Percentiles rank a stretch among this genome's conserved stretches.
phyloP scores from a whole-genome alignment of 1,139 yeast species.

The Arxiozyma bovina region DNA sequence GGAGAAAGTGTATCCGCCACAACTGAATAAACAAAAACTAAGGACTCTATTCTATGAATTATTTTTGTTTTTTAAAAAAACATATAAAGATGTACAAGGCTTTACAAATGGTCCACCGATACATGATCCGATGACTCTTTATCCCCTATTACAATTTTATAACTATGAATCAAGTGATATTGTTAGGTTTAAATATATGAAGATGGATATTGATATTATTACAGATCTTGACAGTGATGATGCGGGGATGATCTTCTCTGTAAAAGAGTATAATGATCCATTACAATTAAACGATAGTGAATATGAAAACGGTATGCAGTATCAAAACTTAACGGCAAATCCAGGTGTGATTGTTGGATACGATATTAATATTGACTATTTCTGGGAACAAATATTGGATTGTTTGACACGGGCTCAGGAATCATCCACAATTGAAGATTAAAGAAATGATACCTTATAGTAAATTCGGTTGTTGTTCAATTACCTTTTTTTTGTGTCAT shows the following conservation, averaged over 20 bases:
- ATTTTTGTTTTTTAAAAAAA: conserved; percentile 44
- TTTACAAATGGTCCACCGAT: conserved; percentile 60
- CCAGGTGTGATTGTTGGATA: conserved; percentile 41
- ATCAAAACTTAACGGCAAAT: conserved; percentile 8
- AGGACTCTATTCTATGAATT: conserved; percentile 51
- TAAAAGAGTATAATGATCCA: conserved; percentile 15
- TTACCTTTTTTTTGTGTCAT: neutral
- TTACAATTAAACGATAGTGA: neutral
- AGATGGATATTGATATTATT: conserved; percentile 33
- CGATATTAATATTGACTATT: conserved; percentile 38
- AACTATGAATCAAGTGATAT: conserved; percentile 24
- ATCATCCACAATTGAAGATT: conserved; percentile 21
- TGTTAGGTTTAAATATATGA: conserved; percentile 29
- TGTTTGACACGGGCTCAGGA: conserved; percentile 33
- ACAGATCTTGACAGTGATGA: conserved; percentile 26
- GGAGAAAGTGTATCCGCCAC: conserved; percentile 31
- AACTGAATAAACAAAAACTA: conserved; percentile 33
- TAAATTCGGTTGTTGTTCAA: neutral
- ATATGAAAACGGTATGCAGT: conserved; percentile 11
- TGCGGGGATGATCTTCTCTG: conserved; percentile 18
- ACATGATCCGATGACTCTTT: conserved; percentile 74
- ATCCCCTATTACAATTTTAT: conserved; percentile 44
- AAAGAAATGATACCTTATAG: neutral
- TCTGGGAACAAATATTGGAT: conserved; percentile 45
- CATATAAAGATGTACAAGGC: conserved; percentile 40